Base-by-base conservation (phyloP, 1,284 basidiomycete species). In the Schizophyllum amplum region DNA sequence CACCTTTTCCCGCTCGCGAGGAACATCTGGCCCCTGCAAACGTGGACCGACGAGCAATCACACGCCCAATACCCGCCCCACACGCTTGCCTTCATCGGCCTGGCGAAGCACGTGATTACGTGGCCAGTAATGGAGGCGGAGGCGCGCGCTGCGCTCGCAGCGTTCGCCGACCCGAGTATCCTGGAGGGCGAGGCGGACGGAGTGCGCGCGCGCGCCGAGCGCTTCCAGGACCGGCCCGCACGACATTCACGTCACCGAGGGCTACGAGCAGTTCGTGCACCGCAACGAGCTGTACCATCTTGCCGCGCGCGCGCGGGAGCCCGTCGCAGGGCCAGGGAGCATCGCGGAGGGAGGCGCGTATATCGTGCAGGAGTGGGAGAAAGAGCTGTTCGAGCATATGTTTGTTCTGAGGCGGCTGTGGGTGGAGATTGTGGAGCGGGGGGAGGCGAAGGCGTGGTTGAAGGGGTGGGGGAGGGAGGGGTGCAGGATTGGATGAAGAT, bases 71-170 rank as follows among this genome's bases (percentile, higher is more conserved):
- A 77, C 60, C 81, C 83, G 2, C 71, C 78, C 0, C 68, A 75
- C 1, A 78, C 76, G 7, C 65, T 89, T 24, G 84, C 81, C 3
- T 89, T 92, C 68, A 71, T 88, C 55, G 81, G 85, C 1, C 76
- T 90, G 3, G 76, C 75, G 0, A 68, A 75, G 23, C 72, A 71
- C 25, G 79, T 87, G 21, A 75, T 74, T 0, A 87, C 87, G 1
- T 75, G 90, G 53, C 86, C 86, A 1, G 63, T 88, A 0, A 74
- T 82, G 51, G 87, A 91, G 66, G 81, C 80, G 0, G 88, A 91
- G 67, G 82, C 83, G 4, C 77, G 74, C 0, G 82, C 81, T 4
- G 73, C 81, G 6, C 65, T 82, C 17, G 72, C 74, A 22, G 80
- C 76, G 0, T 84, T 87, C 61, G 71, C 69, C 7, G 64, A 81